phyloP scores from a whole-genome alignment of 768 basidiomycete genomes.

The Boletus sp. region DNA sequence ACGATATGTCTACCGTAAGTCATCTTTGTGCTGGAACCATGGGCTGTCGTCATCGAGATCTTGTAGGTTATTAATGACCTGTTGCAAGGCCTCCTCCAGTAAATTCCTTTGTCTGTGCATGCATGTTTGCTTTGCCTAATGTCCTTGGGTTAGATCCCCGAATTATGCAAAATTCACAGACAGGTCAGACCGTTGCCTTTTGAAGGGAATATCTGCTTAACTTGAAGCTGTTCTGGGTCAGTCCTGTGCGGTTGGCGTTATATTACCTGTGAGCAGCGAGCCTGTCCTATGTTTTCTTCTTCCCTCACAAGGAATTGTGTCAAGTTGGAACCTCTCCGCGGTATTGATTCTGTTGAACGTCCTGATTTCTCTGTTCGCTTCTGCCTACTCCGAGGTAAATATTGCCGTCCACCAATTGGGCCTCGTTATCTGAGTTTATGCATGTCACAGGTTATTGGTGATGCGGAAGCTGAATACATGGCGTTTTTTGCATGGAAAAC shows the following conservation, averaged over 20 bases:
- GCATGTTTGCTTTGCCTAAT: background rate
- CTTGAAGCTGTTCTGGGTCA: constrained; percentile 19
- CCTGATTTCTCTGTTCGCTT: constrained; percentile 92
- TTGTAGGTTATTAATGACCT: constrained; percentile 65
- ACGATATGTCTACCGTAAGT: constrained; percentile 49
- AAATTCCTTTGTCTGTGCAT: constrained; percentile 1
- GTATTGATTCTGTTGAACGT: constrained; percentile 88
- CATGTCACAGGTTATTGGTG: constrained; percentile 61
- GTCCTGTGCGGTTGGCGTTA: constrained; percentile 59
- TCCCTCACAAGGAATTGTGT: background rate
- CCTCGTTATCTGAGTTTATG: constrained; percentile 1
- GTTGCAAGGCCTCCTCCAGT: constrained; percentile 83
- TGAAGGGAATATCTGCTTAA: background rate
- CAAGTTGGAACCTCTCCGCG: constrained; percentile 80
- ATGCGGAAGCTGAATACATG: constrained; percentile 88
- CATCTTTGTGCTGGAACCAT: constrained; percentile 6
- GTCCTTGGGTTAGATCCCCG: constrained; percentile 48
- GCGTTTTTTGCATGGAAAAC: constrained; percentile 90
- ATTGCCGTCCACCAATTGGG: background rate
- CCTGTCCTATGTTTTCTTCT: background rate
- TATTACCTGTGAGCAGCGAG: constrained; percentile 70
- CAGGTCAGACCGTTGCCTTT: constrained; percentile 36
- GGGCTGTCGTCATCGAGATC: background rate
- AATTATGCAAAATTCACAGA: constrained; percentile 57
- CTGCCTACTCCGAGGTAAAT: constrained; percentile 84